Percentiles rank a stretch among this genome's conserved stretches.
phyloP scores from a whole-genome alignment of 1,284 basidiomycete species.

The Cutaneotrichosporon daszewskae region DNA sequence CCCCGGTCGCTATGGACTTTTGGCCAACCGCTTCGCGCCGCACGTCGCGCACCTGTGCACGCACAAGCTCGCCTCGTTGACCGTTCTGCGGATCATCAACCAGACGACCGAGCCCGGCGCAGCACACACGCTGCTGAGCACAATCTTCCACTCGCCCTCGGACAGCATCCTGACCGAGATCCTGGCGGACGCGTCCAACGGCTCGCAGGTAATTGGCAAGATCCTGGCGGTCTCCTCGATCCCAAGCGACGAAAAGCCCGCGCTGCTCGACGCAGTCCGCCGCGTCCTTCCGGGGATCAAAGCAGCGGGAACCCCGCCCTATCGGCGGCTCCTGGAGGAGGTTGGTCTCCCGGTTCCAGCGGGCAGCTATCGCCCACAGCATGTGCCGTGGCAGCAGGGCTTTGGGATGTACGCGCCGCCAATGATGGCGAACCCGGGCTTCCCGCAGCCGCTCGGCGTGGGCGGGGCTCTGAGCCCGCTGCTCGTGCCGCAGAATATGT shows the following conservation, averaged over 20 bases:
- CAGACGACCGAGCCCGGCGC: constrained; percentile 84
- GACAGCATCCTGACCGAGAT: constrained; percentile 90
- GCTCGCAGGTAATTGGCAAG: constrained; percentile 87
- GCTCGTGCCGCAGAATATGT: constrained; percentile 40
- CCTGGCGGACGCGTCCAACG: constrained; percentile 89
- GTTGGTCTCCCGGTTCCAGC: constrained; percentile 78
- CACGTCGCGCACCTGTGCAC: constrained; percentile 95
- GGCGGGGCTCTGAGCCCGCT: constrained; percentile 28
- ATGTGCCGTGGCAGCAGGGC: constrained; percentile 16
- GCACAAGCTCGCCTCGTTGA: constrained; percentile 92
- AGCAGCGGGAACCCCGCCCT: constrained; percentile 85
- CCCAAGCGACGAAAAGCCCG: constrained; percentile 61
- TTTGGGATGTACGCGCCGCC: constrained; percentile 15
- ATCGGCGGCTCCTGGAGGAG: constrained; percentile 85
- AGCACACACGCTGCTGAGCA: constrained; percentile 65
- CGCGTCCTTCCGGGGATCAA: constrained; percentile 80
- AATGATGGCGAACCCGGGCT: constrained; percentile 23
- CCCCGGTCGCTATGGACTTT: constrained; percentile 82
- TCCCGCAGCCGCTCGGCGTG: constrained; percentile 22
- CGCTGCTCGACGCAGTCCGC: constrained; percentile 76
- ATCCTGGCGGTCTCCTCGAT: constrained; percentile 80
- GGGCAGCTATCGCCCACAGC: constrained; percentile 13
- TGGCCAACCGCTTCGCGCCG: constrained; percentile 91
- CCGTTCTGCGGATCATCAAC: constrained; percentile 86
- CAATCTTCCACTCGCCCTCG: constrained; percentile 74